phyloP scores from a whole-genome alignment of 495 filamentous ascomycete genomes.

The Copromyces sp. region DNA sequence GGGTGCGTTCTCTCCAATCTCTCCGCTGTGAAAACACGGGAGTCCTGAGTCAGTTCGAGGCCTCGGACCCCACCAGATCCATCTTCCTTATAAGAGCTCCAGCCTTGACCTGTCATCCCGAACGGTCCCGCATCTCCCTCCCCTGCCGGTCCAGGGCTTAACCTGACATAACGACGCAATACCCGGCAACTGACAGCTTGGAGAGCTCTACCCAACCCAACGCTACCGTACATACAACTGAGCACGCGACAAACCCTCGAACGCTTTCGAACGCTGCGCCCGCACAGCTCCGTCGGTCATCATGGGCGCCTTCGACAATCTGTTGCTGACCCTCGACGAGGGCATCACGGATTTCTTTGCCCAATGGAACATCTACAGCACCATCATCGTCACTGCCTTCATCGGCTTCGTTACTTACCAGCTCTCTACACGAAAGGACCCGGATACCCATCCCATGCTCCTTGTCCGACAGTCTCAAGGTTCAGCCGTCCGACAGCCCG shows the following conservation, averaged over 20 bases:
- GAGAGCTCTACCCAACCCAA: not conserved
- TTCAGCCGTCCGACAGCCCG: constrained; percentile 68
- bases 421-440: constrained; percentile 45
- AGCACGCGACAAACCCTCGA: not conserved
- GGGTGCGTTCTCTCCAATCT: not conserved
- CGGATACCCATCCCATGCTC: constrained; percentile 85
- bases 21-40: not conserved
- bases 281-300: not conserved
- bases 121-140: not conserved
- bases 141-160: not conserved
- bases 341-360: constrained; percentile 55
- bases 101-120: not conserved
- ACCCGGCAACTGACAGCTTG: not conserved
- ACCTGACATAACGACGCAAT: not conserved
- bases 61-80: not conserved
- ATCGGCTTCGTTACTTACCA: constrained; percentile 44
- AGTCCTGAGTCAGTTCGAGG: not conserved
- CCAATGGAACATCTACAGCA: constrained; percentile 73
- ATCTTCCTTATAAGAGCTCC: not conserved
- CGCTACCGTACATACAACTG: not conserved
- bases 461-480: constrained; percentile 73
- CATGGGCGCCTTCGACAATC: constrained; percentile 29
- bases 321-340: constrained; percentile 55
- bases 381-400: constrained; percentile 50
- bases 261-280: not conserved